Percentiles rank a stretch among this genome's conserved stretches.
phyloP scores from a whole-genome alignment of 768 basidiomycete genomes.

The Butyriboletus loyo region DNA sequence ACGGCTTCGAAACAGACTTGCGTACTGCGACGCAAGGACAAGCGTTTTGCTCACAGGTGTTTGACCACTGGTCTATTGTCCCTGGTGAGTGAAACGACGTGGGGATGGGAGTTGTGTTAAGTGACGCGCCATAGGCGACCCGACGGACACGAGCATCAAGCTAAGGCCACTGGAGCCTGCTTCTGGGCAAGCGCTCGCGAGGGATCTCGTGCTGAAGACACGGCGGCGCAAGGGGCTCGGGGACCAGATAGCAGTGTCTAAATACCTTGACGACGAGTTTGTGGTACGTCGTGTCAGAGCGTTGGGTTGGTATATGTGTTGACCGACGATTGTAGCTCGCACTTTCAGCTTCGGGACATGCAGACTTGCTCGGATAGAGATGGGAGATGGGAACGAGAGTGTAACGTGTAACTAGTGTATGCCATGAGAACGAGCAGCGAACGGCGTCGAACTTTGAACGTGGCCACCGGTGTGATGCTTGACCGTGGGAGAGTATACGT shows the following conservation, averaged over 20 bases:
- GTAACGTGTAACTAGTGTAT: slow-evolving; percentile 10
- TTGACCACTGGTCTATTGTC: slow-evolving; percentile 99
- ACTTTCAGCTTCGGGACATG: slow-evolving; percentile 93
- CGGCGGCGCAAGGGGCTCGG: slow-evolving; percentile 94
- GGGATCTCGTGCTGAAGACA: slow-evolving; percentile 95
- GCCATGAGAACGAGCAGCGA: slow-evolving; percentile 1
- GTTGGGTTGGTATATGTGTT: slow-evolving; percentile 3
- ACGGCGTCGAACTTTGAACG: neutral
- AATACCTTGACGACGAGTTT: slow-evolving; percentile 97
- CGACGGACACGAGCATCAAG: slow-evolving; percentile 95
- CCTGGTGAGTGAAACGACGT: slow-evolving; percentile 57
- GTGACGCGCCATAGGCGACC: slow-evolving; percentile 64
- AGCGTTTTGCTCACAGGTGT: slow-evolving; percentile 96
- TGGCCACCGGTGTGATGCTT: neutral
- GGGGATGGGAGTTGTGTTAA: neutral
- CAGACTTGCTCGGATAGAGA: slow-evolving; percentile 74
- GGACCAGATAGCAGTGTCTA: slow-evolving; percentile 95
- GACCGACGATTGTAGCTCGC: slow-evolving; percentile 59
- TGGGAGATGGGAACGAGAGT: neutral
- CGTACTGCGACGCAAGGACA: slow-evolving; percentile 98
- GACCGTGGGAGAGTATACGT: slow-evolving; percentile 47
- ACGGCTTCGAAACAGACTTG: slow-evolving; percentile 98
- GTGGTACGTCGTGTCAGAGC: slow-evolving; percentile 52
- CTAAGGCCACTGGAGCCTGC: slow-evolving; percentile 95
- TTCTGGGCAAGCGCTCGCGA: slow-evolving; percentile 89